Evolutionary conservation across 2,329 filamentous ascomycete species (phyloP), one percentile per base, ranked within the genome.

Genomic region (Penicillium sp.): DNA sequence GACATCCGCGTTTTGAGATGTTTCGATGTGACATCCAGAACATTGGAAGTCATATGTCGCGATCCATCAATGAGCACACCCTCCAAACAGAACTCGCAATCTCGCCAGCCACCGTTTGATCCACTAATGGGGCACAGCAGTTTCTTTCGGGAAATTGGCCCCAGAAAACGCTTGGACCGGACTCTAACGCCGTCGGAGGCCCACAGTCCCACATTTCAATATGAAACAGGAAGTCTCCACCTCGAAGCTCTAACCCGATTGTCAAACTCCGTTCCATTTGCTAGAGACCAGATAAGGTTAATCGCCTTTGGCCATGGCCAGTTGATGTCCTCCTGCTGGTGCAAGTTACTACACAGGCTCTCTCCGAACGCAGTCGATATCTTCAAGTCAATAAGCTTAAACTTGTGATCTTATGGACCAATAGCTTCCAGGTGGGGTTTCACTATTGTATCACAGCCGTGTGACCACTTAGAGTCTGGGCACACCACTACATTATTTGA

Each of bases 211-310:
- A 48, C 36, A 6, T 36, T 23, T 33, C 16, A 41, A 41, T 6
- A 34, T 46, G 53, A 56, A 56, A 56, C 53, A 40, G 33, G 11
- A 16, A 7, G 39, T 50, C 19, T 45, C 53, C 53, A 56, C 48
- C 34, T 31, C 34, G 16, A 54, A 44, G 31, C 21, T 36, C 27
- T 15, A n/a, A 11, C 27, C n/a, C 3, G 13, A 27, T 27, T 27
- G 7, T 43, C 52, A 43, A 38, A 50, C 10, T 10, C 13, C 16
- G 8, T 15, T 25, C 46, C 16, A 54, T 50, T 50, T 50, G 36
- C 16, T 8, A 19, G 33, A 43, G 36, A 21, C 36, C 27, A 40
- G 52, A 55, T 50, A 43, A 50, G 23, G 27, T 29, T 43, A 15
- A 34, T 52, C 34, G 15, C 11, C 16, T 36, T 50, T 46, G 5